A percentile compares a stretch with the other conserved stretches of the same genome.
phyloP scores from a whole-genome alignment of 768 basidiomycete species.

The Suillus sp. region DNA sequence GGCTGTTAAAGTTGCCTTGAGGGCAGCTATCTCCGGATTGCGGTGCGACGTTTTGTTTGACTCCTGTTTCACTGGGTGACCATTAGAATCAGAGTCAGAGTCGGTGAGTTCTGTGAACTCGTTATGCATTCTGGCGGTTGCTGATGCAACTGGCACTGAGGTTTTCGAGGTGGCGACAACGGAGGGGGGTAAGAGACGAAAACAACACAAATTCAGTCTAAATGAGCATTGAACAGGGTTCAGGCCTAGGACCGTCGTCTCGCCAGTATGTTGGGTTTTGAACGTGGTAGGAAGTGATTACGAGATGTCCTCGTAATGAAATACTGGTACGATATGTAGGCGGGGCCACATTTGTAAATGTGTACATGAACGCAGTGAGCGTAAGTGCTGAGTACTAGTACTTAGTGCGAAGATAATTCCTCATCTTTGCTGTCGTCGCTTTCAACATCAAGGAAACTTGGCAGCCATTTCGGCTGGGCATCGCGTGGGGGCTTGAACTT shows the following conservation, averaged over 20 bases:
- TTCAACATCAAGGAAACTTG: not conserved
- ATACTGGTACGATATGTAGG: not conserved
- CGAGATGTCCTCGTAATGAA: not conserved
- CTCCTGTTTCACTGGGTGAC: not conserved
- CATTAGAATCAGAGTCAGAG: constrained; percentile 1
- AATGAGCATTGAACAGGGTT: not conserved
- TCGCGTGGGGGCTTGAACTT: not conserved
- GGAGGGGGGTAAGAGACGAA: not conserved
- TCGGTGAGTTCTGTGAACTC: not conserved
- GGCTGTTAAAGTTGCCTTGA: not conserved
- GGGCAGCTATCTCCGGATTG: not conserved
- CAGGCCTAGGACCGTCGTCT: not conserved
- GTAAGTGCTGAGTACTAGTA: not conserved
- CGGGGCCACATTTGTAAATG: not conserved
- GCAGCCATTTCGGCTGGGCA: not conserved
- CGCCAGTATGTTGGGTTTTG: not conserved
- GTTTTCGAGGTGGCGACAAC: not conserved
- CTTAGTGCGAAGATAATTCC: not conserved
- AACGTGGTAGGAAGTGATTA: not conserved
- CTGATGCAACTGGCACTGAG: not conserved
- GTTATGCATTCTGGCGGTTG: not conserved
- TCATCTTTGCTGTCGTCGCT: not conserved
- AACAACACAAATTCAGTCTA: not conserved
- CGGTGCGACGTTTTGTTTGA: not conserved
- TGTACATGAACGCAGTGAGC: not conserved